Evolutionary conservation across 192 early-diverging fungal species (phyloP).

Genomic region (Obelidium mucronatum): DNA sequence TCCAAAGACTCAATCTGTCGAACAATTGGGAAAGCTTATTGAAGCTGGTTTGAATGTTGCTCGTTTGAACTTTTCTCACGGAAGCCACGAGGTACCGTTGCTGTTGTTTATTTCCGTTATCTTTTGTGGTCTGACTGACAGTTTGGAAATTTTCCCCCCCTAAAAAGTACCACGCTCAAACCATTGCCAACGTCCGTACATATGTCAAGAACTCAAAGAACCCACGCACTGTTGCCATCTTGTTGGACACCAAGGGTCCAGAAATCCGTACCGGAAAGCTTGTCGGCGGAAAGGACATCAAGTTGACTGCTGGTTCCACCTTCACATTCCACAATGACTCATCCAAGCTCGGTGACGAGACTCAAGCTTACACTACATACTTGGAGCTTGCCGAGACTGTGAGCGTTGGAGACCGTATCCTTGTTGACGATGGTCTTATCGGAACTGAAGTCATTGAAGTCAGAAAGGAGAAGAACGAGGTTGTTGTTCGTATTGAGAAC

Average conservation of each 20-base stretch:
- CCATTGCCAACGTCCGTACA: conserved; percentile 51
- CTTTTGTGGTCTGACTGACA: not conserved
- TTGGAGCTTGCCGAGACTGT: conserved; percentile 50
- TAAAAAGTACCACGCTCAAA: conserved; percentile 57
- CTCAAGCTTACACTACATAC: conserved; percentile 59
- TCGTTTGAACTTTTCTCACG: conserved; percentile 68
- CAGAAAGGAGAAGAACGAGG: conserved; percentile 39
- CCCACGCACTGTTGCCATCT: conserved; percentile 54
- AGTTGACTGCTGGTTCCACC: conserved; percentile 47
- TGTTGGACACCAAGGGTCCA: conserved; percentile 67
- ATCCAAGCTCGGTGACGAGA: conserved; percentile 54
- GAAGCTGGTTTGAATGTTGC: conserved; percentile 62
- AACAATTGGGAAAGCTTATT: conserved; percentile 54
- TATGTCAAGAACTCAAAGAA: conserved; percentile 46
- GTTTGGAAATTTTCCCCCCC: not conserved
- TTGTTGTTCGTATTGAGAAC: conserved; percentile 67
- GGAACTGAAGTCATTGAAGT: conserved; percentile 52
- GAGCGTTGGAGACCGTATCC: conserved; percentile 53
- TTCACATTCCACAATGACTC: conserved; percentile 64
- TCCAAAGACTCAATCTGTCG: conserved; percentile 61
- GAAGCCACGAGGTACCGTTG: conserved; percentile 58
- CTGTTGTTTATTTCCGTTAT: not conserved
- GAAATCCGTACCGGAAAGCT: conserved; percentile 67
- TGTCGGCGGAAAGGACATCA: conserved; percentile 50
- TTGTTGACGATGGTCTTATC: conserved; percentile 64